These are phyloP conservation scores for Lepidium didymum DNA, from an alignment of 345 rosid species.

Conservation along the genomic window DNA sequence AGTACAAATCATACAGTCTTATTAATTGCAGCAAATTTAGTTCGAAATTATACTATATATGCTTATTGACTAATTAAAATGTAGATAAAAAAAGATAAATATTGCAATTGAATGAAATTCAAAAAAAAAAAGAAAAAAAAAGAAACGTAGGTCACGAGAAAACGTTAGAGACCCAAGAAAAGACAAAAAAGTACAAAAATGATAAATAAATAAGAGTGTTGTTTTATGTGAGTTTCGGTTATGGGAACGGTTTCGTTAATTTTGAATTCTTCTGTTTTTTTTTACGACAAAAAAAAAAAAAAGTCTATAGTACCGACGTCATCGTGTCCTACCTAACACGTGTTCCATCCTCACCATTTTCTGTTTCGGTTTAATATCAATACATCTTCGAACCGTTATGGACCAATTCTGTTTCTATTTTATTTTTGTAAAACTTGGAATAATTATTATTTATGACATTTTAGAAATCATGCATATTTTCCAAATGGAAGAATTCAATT, in stretches of 20 bases:
- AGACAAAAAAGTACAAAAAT: constrained; percentile 14
- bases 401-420: constrained; percentile 11
- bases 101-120: neutral
- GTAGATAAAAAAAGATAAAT: neutral
- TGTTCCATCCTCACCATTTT: constrained; percentile 16
- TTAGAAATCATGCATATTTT: neutral
- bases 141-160: neutral
- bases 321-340: constrained; percentile 25
- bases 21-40: neutral
- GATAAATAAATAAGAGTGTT: neutral
- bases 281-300: constrained; percentile 8
- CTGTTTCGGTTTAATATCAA: constrained; percentile 17
- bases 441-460: neutral
- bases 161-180: constrained; percentile 11
- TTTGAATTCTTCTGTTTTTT: constrained; percentile 15
- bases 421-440: neutral
- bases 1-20: neutral
- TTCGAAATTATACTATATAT: neutral
- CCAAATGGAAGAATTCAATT: neutral
- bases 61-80: neutral
- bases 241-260: constrained; percentile 33
- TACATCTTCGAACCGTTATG: constrained; percentile 20
- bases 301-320: no score
- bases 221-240: constrained; percentile 30
- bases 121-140: neutral